These are phyloP conservation scores for Trichosporon asahii DNA, from an alignment of 1,284 basidiomycete species.

Conservation along the genomic window DNA sequence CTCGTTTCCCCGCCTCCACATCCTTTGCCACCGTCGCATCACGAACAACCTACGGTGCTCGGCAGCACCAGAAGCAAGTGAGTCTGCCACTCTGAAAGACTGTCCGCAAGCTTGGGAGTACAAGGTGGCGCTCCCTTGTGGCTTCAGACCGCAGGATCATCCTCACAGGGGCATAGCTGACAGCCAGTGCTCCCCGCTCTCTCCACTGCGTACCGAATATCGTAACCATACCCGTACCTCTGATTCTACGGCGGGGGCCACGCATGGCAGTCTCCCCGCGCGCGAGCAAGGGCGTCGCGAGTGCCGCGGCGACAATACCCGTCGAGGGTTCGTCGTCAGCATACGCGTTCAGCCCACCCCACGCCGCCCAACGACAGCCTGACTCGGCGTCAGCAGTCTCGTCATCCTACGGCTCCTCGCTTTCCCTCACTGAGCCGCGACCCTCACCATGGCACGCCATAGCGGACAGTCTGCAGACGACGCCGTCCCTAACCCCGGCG, in stretches of 20 bases:
- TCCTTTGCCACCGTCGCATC: neutral
- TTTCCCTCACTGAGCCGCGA: constrained; percentile 21
- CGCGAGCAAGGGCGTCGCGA: neutral
- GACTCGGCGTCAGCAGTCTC: neutral
- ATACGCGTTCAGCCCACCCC: neutral
- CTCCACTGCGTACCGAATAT: neutral
- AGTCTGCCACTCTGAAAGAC: neutral
- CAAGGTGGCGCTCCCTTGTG: too few relatives aligned
- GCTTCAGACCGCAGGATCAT: too few relatives aligned
- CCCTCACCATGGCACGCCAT: constrained; percentile 50
- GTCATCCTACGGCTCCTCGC: neutral
- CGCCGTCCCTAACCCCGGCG: constrained; percentile 27
- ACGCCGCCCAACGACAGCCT: neutral
- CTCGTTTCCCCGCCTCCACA: neutral
- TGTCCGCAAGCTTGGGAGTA: too few relatives aligned
- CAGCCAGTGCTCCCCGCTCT: neutral
- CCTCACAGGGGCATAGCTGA: neutral
- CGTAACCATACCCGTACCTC: neutral
- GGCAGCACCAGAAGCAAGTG: neutral
- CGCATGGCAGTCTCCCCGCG: neutral
- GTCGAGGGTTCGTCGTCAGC: neutral
- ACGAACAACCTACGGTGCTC: neutral
- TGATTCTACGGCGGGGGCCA: neutral
- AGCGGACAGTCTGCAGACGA: constrained; percentile 41
- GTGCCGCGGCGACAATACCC: neutral